Conservation (phyloP, 1,139 yeast species). For the Blastobotrys elegans region DNA sequence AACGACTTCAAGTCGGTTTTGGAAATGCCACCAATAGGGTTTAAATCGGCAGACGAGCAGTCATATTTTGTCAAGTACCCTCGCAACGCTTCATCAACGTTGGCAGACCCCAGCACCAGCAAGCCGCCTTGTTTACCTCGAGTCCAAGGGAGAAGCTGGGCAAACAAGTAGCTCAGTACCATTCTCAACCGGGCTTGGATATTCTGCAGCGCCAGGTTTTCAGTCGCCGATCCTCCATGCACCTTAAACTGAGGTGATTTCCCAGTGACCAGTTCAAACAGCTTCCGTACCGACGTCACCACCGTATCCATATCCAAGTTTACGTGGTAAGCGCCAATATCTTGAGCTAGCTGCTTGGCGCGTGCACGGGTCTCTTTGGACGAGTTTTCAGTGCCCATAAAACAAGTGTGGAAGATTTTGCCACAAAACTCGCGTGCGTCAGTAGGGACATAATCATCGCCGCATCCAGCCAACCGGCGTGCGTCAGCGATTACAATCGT, state of each 20-base stretch:
- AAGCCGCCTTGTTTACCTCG: conserved; percentile 72
- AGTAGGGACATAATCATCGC: conserved; percentile 57
- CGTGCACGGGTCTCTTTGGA: conserved; percentile 79
- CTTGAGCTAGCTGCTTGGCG: conserved; percentile 69
- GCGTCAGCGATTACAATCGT: conserved; percentile 72
- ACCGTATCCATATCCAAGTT: conserved; percentile 87
- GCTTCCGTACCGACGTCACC: conserved; percentile 64
- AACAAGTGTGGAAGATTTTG: conserved; percentile 78
- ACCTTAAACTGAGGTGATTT: conserved; percentile 81
- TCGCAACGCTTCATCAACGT: conserved; percentile 94
- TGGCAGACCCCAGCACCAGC: conserved; percentile 89
- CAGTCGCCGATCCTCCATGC: conserved; percentile 89
- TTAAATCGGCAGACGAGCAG: conserved; percentile 93
- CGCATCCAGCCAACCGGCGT: conserved; percentile 45
- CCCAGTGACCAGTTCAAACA: conserved; percentile 88
- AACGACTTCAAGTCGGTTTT: conserved; percentile 86
- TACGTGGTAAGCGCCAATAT: conserved; percentile 83
- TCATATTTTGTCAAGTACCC: conserved; percentile 96
- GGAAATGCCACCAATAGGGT: conserved; percentile 96
- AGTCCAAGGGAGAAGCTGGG: conserved; percentile 94
- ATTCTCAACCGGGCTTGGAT: conserved; percentile 93
- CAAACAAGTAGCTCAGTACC: conserved; percentile 90
- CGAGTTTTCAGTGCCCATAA: conserved; percentile 94
- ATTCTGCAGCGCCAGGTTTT: conserved; percentile 89
- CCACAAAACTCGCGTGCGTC: conserved; percentile 73